Conservation (phyloP, 2,329 filamentous ascomycete species). For the Zymoseptoria brevis region DNA sequence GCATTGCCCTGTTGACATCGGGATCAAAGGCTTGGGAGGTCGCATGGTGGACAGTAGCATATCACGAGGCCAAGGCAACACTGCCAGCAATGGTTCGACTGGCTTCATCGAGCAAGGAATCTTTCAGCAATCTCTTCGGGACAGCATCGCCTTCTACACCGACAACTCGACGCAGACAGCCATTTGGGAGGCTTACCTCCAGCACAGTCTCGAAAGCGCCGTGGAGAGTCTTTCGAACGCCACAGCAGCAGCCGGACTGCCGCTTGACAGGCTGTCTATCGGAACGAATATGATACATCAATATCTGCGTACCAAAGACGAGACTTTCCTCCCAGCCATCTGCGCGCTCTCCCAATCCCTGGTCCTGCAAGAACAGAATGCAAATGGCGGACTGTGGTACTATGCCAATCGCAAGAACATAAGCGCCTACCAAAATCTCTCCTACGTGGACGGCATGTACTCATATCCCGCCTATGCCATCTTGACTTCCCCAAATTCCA, state of each 20-base stretch:
- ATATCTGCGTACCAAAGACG: constrained; percentile 12
- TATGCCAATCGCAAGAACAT: constrained; percentile 22
- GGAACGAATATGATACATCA: constrained; percentile 24
- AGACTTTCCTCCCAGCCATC: constrained; percentile 12
- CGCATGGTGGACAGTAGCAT: constrained; percentile 28
- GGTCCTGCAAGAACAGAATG: constrained; percentile 24
- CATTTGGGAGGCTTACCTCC: constrained; percentile 10
- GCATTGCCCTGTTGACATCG: not conserved
- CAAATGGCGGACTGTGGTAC: constrained; percentile 30
- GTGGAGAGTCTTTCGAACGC: constrained; percentile 15
- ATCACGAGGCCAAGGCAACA: constrained; percentile 27
- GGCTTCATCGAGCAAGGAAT: constrained; percentile 27
- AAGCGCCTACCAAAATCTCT: constrained; percentile 42
- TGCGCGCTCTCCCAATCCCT: constrained; percentile 21
- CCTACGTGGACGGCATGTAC: constrained; percentile 49
- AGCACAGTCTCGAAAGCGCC: constrained; percentile 18
- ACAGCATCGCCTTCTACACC: constrained; percentile 14
- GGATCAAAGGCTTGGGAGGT: constrained; percentile 9
- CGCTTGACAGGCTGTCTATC: constrained; percentile 28
- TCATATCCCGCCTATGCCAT: constrained; percentile 40
- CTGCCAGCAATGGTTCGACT: constrained; percentile 12
- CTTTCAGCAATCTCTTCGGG: constrained; percentile 28
- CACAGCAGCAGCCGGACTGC: constrained; percentile 16
- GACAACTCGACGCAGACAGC: constrained; percentile 5
- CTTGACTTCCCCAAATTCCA: constrained; percentile 15